Evolutionary conservation across 2,329 filamentous ascomycete genomes (phyloP).

Genomic region (Fusarium devonianum): DNA sequence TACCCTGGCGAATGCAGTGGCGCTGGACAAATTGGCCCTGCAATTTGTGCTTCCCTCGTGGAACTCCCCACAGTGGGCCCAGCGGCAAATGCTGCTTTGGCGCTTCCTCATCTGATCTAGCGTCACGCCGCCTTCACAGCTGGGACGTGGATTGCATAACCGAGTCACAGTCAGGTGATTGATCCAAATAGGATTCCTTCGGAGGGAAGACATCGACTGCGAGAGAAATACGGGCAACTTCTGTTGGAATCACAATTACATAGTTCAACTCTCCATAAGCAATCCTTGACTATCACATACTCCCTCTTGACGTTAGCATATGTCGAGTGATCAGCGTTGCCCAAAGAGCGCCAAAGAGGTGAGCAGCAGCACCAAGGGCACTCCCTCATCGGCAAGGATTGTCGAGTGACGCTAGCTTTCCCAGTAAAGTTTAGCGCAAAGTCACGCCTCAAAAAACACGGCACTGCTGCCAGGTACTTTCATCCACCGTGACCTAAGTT

Average conservation of each 20-base stretch:
- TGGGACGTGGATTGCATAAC: not conserved
- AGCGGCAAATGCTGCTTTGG: slow-evolving; percentile 32
- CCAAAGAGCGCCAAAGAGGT: slow-evolving; percentile 1
- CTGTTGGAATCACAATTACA: no score
- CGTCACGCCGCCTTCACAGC: not conserved
- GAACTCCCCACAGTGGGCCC: slow-evolving; percentile 32
- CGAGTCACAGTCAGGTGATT: slow-evolving; percentile 4
- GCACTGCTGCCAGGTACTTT: slow-evolving; percentile 28
- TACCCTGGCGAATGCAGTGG: slow-evolving; percentile 3
- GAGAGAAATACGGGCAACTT: no score
- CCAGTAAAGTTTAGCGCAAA: slow-evolving; percentile 23
- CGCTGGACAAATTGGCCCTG: not conserved
- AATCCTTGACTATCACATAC: no score
- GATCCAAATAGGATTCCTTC: not conserved
- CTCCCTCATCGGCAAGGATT: slow-evolving; percentile 23
- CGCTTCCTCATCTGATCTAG: slow-evolving; percentile 28
- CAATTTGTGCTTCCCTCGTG: slow-evolving; percentile 1
- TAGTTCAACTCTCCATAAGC: no score
- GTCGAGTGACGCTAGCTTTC: slow-evolving; percentile 15
- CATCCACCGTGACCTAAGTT: no score
- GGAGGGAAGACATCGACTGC: not conserved
- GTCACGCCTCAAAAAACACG: slow-evolving; percentile 35
- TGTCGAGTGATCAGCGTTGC: slow-evolving; percentile 5
- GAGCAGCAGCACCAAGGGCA: not conserved
- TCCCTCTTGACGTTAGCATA: slow-evolving; percentile 1